Evolutionary conservation across 768 basidiomycete species (phyloP).

Genomic region (Postia placenta): DNA sequence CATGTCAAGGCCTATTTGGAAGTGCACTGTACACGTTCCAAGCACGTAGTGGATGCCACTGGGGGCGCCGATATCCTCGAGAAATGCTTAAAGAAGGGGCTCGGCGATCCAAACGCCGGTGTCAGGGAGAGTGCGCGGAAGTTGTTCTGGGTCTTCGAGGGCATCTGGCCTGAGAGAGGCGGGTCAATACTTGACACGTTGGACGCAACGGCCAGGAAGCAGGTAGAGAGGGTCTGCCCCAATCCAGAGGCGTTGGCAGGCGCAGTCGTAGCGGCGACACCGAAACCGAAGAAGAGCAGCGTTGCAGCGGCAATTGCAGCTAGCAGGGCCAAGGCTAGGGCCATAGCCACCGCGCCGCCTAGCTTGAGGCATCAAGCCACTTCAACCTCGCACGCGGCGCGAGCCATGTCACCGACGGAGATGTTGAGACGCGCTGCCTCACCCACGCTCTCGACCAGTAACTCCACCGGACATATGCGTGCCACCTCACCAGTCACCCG

Average conservation of each 20-base stretch:
- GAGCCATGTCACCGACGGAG: constrained; percentile 35
- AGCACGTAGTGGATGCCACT: constrained; percentile 58
- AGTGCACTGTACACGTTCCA: constrained; percentile 59
- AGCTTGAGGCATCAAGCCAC: constrained; percentile 78
- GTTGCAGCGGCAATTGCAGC: constrained; percentile 86
- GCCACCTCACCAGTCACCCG: constrained; percentile 17
- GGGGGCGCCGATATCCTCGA: constrained; percentile 71
- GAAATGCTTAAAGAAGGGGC: constrained; percentile 61
- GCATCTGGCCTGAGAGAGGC: constrained; percentile 72
- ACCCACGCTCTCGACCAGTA: constrained; percentile 29
- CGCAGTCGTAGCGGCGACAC: constrained; percentile 41
- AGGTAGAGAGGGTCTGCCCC: constrained; percentile 83
- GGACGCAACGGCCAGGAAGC: constrained; percentile 66
- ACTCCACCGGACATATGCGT: constrained; percentile 17
- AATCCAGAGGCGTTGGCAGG: constrained; percentile 37
- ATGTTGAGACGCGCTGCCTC: constrained; percentile 31
- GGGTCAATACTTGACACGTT: constrained; percentile 54
- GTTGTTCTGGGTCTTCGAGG: constrained; percentile 76
- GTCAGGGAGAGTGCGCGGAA: constrained; percentile 70
- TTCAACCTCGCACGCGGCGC: constrained; percentile 54
- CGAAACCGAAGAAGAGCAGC: constrained; percentile 67
- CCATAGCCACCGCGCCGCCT: constrained; percentile 77
- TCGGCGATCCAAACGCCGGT: constrained; percentile 74
- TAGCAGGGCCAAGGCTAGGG: constrained; percentile 82
- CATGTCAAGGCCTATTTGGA: constrained; percentile 78